Evolutionary conservation across 441 rosid species (phyloP), one percentile per base, ranked within the genome.

Genomic region (Gossypium laxum): DNA sequence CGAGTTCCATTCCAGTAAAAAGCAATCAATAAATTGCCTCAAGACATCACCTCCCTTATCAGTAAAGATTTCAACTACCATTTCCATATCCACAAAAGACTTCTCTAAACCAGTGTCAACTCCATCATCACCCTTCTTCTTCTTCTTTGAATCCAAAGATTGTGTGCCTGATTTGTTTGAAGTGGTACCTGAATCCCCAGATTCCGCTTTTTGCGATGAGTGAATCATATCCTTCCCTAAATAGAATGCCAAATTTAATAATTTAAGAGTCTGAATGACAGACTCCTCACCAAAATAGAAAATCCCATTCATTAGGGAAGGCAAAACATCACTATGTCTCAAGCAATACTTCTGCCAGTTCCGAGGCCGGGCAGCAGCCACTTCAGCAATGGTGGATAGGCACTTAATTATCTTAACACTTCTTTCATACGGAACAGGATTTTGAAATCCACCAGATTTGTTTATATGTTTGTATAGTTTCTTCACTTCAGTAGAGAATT

Each of bases 261-360:
- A 92, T 86, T 93, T 96, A 48, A 96, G 93, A 71, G 93, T 86
- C 87, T 90, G 99, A 78, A 85, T 79, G 48, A 96, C 98, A 62
- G 97, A 89, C 82, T 93, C 98, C 88, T 96, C 99, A 55, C 92
- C 88, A 67, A 96, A 91, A 85, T 86, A 85, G 75, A 96, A 96
- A 61, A 89, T 81, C 8, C 85, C 96, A 85, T 86, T 88, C 83
- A 91, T 84, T 72, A 93, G 77, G 79, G 88, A 93, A 54, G 98
- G 88, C 79, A 96, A 80, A 69, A 90, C 88, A 80, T 96, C 97
- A 62, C 79, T 89, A 82, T 91, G 97, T 82, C 85, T 93, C 84
- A 89, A 84, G 82, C 99, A 93, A 74, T 91, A 93, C 83, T 93
- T 93, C 83, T 96, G 99, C 98, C 99, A 96, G 82, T 96, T 96